Evolutionary conservation across 345 rosid species (phyloP).

Genomic region (Eucalyptus virginea): DNA sequence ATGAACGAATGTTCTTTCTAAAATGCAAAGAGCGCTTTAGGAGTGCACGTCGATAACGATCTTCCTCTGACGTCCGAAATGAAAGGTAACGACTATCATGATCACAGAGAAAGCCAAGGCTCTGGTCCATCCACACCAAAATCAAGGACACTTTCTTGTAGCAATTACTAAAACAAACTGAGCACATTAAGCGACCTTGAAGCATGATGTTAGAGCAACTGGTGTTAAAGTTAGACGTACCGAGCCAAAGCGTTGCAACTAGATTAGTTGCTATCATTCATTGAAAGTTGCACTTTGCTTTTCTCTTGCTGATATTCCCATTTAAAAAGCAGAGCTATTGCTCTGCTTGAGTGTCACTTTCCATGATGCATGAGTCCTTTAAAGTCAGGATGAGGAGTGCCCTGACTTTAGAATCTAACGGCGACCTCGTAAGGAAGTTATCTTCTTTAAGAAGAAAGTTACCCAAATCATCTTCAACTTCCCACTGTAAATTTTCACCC

Average conservation of each 20-base stretch:
- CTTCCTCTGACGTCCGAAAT: background rate
- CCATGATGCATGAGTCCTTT: background rate
- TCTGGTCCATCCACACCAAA: background rate
- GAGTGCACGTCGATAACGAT: background rate
- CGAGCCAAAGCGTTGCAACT: background rate
- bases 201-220: background rate
- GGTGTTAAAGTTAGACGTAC: background rate
- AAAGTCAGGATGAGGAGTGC: constrained; percentile 10
- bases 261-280: background rate
- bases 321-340: background rate
- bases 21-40: background rate
- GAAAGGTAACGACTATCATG: background rate
- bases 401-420: background rate
- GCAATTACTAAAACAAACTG: background rate
- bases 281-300: background rate
- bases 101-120: background rate
- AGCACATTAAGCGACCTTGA: background rate
- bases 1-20: background rate
- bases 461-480: background rate
- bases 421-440: background rate
- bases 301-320: background rate
- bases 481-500: background rate
- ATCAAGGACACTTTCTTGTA: background rate
- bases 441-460: background rate
- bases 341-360: background rate